Evolutionary conservation across 1,284 basidiomycete genomes (phyloP).

Genomic region (Pseudozyma tsukubaensis): DNA sequence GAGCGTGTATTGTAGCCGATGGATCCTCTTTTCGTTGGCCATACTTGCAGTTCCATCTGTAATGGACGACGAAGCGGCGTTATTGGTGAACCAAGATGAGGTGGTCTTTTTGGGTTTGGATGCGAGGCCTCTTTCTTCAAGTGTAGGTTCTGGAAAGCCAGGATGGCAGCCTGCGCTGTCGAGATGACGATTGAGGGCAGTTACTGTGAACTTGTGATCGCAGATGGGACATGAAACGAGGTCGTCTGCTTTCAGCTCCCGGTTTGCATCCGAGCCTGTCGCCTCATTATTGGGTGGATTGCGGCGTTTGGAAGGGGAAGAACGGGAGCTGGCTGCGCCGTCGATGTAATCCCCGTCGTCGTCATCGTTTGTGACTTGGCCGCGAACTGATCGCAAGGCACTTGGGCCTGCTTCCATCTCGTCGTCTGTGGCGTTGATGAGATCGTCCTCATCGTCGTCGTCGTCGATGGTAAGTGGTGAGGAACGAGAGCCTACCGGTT

Average conservation of each 20-base stretch:
- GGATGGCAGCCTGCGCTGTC: conserved; percentile 48
- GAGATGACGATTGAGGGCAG: conserved; percentile 59
- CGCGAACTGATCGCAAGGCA: not conserved
- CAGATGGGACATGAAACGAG: conserved; percentile 61
- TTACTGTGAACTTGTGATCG: conserved; percentile 50
- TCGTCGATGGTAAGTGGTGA: conserved; percentile 40
- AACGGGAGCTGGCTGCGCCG: not conserved
- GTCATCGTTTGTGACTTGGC: conserved; percentile 1
- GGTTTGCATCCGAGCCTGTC: conserved; percentile 5
- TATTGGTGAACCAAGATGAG: conserved; percentile 37
- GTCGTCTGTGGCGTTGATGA: conserved; percentile 12
- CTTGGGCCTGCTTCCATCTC: conserved; percentile 3
- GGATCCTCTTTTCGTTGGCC: conserved; percentile 48
- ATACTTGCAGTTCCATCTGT: conserved; percentile 10
- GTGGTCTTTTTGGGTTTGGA: conserved; percentile 18
- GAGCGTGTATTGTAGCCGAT: conserved; percentile 60
- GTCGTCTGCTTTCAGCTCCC: conserved; percentile 39
- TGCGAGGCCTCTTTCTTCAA: conserved; percentile 37
- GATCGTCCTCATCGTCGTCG: conserved; percentile 28
- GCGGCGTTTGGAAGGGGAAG: conserved; percentile 25
- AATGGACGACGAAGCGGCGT: conserved; percentile 8
- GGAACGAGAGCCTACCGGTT: conserved; percentile 28
- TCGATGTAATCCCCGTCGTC: conserved; percentile 23
- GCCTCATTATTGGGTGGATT: not conserved
- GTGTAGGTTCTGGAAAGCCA: conserved; percentile 46